A percentile compares a stretch with the other conserved stretches of the same genome.
Conservation (phyloP, 2,329 filamentous ascomycete genomes). For the Orbilia ellipsospora region DNA sequence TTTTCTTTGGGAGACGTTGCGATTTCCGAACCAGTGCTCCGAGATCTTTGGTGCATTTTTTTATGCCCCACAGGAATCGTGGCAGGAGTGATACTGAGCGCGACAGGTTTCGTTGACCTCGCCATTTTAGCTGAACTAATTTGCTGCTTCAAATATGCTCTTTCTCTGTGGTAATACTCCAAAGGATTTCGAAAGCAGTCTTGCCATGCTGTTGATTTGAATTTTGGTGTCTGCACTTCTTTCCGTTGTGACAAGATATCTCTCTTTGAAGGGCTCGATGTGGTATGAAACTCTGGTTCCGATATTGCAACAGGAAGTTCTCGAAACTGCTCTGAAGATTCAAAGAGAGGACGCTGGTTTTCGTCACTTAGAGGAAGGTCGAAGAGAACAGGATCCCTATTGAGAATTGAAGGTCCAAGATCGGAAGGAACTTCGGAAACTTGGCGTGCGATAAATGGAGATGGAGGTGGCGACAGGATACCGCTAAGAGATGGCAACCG, state of each 20-base stretch:
- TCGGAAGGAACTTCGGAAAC: conserved; percentile 45
- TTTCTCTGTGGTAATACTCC: conserved; percentile 43
- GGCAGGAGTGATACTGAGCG: conserved; percentile 6
- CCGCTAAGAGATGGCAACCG: conserved; percentile 31
- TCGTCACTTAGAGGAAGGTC: conserved; percentile 45
- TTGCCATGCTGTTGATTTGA: conserved; percentile 47
- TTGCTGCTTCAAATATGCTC: conserved; percentile 36
- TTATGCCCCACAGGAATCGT: conserved; percentile 21
- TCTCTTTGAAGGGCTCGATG: not conserved
- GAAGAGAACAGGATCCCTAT: conserved; percentile 43
- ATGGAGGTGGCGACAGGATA: conserved; percentile 46
- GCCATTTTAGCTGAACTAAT: conserved; percentile 21
- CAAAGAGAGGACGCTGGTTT: conserved; percentile 43
- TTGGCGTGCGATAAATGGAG: conserved; percentile 34
- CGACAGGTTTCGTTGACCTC: conserved; percentile 3
- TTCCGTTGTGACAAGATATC: not conserved
- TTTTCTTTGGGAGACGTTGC: conserved; percentile 31
- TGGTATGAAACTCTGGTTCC: not conserved
- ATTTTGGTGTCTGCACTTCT: conserved; percentile 17
- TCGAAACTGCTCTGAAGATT: conserved; percentile 19
- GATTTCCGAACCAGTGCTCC: conserved; percentile 42
- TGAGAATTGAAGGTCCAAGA: conserved; percentile 39
- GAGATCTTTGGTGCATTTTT: conserved; percentile 35
- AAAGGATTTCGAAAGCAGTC: conserved; percentile 39
- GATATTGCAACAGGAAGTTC: not conserved